These are phyloP conservation scores for Dendrothele bispora DNA, from an alignment of 768 basidiomycete genomes.

Conservation along the genomic window DNA sequence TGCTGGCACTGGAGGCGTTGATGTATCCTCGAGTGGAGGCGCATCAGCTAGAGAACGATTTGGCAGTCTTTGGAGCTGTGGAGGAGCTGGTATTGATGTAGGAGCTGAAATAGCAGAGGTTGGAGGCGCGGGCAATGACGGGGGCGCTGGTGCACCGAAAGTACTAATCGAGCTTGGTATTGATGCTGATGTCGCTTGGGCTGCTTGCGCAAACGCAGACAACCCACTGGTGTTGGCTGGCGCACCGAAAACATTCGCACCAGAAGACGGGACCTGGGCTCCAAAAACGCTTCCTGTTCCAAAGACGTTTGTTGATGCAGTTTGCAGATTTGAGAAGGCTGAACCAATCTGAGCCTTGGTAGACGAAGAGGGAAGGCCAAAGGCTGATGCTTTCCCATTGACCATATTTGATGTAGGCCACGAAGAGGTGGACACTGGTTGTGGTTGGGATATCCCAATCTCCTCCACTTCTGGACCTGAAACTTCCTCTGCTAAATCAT, in stretches of 20 bases:
- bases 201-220: background rate
- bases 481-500: constrained; percentile 10
- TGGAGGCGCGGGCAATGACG: constrained; percentile 17
- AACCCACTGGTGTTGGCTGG: background rate
- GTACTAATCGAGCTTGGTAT: background rate
- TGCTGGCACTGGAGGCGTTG: constrained; percentile 11
- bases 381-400: background rate
- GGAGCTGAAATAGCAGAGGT: background rate
- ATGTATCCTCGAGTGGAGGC: constrained; percentile 12
- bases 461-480: constrained; percentile 23
- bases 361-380: constrained; percentile 12
- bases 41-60: constrained; percentile 6
- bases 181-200: background rate
- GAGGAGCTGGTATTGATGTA: constrained; percentile 5
- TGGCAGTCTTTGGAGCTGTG: constrained; percentile 10
- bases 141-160: background rate
- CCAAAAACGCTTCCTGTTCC: background rate
- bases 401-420: background rate
- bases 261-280: background rate
- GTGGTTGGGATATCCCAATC: constrained; percentile 14
- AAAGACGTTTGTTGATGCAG: constrained; percentile 29
- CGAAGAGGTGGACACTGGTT: constrained; percentile 9
- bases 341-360: constrained; percentile 20
- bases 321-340: constrained; percentile 39
- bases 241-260: background rate